These are phyloP conservation scores for Dillenia suffruticosa DNA, from an alignment of 164 flowering plant species.

Conservation along the genomic window DNA sequence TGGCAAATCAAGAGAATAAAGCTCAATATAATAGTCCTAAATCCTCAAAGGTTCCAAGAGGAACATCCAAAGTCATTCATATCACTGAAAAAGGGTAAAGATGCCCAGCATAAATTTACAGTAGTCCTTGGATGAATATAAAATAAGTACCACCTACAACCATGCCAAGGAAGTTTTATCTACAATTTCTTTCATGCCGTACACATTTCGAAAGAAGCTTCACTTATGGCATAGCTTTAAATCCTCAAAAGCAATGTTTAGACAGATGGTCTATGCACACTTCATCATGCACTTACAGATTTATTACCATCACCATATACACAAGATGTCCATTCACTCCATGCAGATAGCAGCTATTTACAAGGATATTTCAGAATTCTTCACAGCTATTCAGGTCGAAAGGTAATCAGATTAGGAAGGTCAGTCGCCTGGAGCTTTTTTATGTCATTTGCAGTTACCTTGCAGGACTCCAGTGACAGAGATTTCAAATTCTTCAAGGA, in stretches of 20 bases:
- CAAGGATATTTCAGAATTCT: not conserved
- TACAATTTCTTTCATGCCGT: slow-evolving; percentile 10
- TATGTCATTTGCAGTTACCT: slow-evolving; percentile 56
- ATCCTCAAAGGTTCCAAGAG: too few relatives aligned
- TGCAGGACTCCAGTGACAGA: slow-evolving; percentile 55
- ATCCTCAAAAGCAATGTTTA: not conserved
- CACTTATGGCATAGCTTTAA: not conserved
- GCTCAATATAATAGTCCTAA: too few relatives aligned
- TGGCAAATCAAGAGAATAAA: too few relatives aligned
- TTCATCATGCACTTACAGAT: not conserved
- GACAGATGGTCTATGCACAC: too few relatives aligned
- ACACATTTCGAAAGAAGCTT: slow-evolving; percentile 7
- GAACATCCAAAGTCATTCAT: too few relatives aligned
- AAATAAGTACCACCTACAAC: too few relatives aligned
- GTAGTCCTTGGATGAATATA: too few relatives aligned
- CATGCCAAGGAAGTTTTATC: slow-evolving; percentile 17
- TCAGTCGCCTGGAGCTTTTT: slow-evolving; percentile 50
- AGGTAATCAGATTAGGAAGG: slow-evolving; percentile 46
- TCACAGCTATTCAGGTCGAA: slow-evolving; percentile 36
- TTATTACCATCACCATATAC: not conserved
- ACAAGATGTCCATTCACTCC: not conserved
- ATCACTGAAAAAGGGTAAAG: too few relatives aligned
- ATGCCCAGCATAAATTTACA: too few relatives aligned
- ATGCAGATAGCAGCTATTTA: not conserved
- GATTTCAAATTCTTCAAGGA: slow-evolving; percentile 45